Conservation (phyloP, 2,329 filamentous ascomycete species). For the Hyphodiscus sp. region DNA sequence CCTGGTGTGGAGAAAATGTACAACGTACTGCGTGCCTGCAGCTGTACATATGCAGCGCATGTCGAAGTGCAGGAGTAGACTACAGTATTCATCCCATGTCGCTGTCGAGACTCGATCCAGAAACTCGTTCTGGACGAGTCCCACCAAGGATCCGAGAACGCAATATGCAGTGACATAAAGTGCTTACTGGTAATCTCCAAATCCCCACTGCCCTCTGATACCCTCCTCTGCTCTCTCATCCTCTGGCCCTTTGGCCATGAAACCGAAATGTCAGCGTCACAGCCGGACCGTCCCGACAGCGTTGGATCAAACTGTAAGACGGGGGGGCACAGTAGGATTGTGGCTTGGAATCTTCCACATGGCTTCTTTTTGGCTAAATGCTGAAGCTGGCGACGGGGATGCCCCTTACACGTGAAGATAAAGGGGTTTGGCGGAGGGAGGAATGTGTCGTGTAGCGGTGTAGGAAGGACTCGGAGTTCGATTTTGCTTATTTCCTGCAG, state of each 20-base stretch:
- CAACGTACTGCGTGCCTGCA: not conserved
- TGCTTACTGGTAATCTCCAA: not conserved
- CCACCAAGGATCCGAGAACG: not conserved
- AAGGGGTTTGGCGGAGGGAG: not conserved
- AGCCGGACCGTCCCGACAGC: not conserved
- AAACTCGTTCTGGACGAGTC: not conserved
- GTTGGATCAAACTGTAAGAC: not conserved
- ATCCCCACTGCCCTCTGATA: not conserved
- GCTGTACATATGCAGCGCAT: not conserved
- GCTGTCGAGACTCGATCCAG: not conserved
- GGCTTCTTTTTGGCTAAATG: not conserved
- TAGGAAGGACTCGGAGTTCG: not conserved
- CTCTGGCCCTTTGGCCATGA: no score
- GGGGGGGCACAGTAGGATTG: not conserved
- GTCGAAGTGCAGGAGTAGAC: not conserved
- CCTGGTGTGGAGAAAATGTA: not conserved
- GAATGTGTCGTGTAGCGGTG: not conserved
- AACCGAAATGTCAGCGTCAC: not conserved
- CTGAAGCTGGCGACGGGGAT: not conserved
- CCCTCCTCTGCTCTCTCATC: no score
- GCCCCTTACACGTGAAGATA: slow-evolving; percentile 11
- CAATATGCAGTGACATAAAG: not conserved
- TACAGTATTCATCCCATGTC: not conserved
- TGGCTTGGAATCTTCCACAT: not conserved
- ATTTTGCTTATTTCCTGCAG: not conserved